These are phyloP conservation scores for Parmelia sp. DNA, from an alignment of 495 filamentous ascomycete species.

Conservation along the genomic window DNA sequence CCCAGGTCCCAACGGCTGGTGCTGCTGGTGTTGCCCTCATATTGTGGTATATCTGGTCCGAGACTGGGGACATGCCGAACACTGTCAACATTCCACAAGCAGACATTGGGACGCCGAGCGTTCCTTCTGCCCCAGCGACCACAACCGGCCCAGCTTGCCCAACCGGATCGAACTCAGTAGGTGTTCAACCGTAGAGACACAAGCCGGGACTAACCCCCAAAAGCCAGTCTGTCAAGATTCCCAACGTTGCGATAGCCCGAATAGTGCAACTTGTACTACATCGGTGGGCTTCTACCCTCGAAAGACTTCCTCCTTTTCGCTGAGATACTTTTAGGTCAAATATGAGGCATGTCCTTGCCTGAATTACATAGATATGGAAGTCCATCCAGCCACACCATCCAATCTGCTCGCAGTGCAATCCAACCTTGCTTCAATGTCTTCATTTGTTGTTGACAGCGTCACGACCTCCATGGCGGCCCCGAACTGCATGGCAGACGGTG, in stretches of 20 bases:
- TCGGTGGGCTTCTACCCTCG: not conserved
- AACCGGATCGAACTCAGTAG: not conserved
- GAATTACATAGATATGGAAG: not conserved
- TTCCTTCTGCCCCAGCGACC: not conserved
- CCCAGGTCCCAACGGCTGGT: not conserved
- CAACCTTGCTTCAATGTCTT: not conserved
- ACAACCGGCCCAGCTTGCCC: not conserved
- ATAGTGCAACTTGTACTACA: not conserved
- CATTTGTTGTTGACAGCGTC: not conserved
- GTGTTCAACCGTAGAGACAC: not conserved
- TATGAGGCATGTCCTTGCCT: conserved; percentile 1
- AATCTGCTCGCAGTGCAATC: not conserved
- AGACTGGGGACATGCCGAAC: not conserved
- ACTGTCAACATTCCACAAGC: not conserved
- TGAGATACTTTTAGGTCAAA: not conserved
- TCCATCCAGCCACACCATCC: not conserved
- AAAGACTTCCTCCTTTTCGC: not conserved
- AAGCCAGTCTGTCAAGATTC: conserved; percentile 1
- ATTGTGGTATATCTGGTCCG: not conserved
- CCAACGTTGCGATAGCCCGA: not conserved
- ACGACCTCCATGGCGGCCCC: not conserved
- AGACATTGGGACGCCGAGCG: not conserved
- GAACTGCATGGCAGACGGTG: not conserved
- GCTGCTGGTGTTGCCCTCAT: not conserved
- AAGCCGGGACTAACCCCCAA: not conserved